A percentile compares a stretch with the other conserved stretches of the same genome.
These are phyloP conservation scores for Athelia psychrophila DNA, from an alignment of 1,284 basidiomycete species.

Conservation along the genomic window DNA sequence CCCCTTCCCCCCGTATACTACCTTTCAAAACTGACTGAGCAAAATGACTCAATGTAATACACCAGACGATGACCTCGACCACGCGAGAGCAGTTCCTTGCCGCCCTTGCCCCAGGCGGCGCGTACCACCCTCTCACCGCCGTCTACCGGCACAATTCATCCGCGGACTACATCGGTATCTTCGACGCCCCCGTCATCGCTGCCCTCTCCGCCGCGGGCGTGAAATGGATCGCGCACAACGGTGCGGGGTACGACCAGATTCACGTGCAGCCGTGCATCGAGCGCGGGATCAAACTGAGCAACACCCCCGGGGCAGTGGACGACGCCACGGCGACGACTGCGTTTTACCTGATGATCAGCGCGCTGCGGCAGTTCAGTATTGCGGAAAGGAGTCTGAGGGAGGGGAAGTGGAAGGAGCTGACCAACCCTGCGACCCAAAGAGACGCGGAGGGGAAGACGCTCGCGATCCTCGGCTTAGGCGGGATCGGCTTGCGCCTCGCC, in stretches of 20 bases:
- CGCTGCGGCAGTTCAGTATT: slow-evolving; percentile 75
- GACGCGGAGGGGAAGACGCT: slow-evolving; percentile 81
- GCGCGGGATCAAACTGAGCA: slow-evolving; percentile 81
- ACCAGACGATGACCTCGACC: slow-evolving; percentile 62
- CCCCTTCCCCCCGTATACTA: not conserved
- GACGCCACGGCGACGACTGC: slow-evolving; percentile 91
- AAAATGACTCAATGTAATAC: not conserved
- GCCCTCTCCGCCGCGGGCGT: slow-evolving; percentile 59
- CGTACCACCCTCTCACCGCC: slow-evolving; percentile 73
- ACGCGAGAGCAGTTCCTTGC: slow-evolving; percentile 68
- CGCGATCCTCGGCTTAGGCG: slow-evolving; percentile 88
- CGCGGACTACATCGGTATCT: slow-evolving; percentile 66
- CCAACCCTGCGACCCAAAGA: slow-evolving; percentile 48
- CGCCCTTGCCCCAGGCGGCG: slow-evolving; percentile 61
- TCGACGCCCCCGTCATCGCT: slow-evolving; percentile 76
- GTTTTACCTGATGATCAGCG: slow-evolving; percentile 80
- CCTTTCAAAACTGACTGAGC: slow-evolving; percentile 1
- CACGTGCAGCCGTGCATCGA: slow-evolving; percentile 65
- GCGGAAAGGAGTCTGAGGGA: slow-evolving; percentile 67
- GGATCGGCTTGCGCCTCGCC: slow-evolving; percentile 77
- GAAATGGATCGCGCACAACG: slow-evolving; percentile 89
- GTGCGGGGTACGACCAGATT: slow-evolving; percentile 90
- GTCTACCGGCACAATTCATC: slow-evolving; percentile 80
- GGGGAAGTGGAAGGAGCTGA: slow-evolving; percentile 53
- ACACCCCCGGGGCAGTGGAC: slow-evolving; percentile 90